These are phyloP conservation scores for Atkinsonella texensis DNA, from an alignment of 2,329 filamentous ascomycete species.

Conservation along the genomic window DNA sequence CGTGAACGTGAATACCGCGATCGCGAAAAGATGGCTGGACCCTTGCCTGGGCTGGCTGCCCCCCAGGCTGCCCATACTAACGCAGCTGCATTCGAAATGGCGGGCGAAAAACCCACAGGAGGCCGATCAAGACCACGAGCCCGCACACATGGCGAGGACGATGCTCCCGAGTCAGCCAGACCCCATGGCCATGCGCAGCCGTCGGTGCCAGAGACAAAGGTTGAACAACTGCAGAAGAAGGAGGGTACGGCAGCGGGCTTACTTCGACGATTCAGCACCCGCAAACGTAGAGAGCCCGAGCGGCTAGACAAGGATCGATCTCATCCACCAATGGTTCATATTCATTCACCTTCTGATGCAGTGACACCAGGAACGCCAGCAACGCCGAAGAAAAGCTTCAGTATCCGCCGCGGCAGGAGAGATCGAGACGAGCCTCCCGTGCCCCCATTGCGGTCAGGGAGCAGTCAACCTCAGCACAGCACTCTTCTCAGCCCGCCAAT, in stretches of 20 bases:
- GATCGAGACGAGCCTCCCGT: slow-evolving; percentile 39
- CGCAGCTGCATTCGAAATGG: slow-evolving; percentile 70
- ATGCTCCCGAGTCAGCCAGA: slow-evolving; percentile 51
- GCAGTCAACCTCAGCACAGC: slow-evolving; percentile 59
- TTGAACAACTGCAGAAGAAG: slow-evolving; percentile 57
- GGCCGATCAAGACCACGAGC: slow-evolving; percentile 74
- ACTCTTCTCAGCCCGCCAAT: slow-evolving; percentile 66
- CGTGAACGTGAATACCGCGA: slow-evolving; percentile 17
- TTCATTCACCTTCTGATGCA: slow-evolving; percentile 63
- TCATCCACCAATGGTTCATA: slow-evolving; percentile 60
- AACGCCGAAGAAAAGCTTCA: slow-evolving; percentile 75
- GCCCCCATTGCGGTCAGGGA: slow-evolving; percentile 40
- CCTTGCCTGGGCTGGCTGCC: slow-evolving; percentile 61
- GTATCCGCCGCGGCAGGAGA: slow-evolving; percentile 52
- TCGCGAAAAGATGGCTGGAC: slow-evolving; percentile 26
- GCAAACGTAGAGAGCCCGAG: slow-evolving; percentile 58
- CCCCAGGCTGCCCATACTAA: slow-evolving; percentile 89
- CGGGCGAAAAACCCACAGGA: slow-evolving; percentile 76
- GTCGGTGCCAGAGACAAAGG: slow-evolving; percentile 40
- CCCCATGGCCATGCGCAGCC: slow-evolving; percentile 17
- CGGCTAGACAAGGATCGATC: slow-evolving; percentile 51
- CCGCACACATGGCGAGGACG: slow-evolving; percentile 89
- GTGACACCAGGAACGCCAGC: slow-evolving; percentile 24
- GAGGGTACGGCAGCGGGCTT: slow-evolving; percentile 79
- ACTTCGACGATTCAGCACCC: slow-evolving; percentile 81